Percentiles rank a stretch among this genome's conserved stretches.
Evolutionary conservation across 306 rosid genomes (phyloP).

Genomic region (Calophaca sinica): DNA sequence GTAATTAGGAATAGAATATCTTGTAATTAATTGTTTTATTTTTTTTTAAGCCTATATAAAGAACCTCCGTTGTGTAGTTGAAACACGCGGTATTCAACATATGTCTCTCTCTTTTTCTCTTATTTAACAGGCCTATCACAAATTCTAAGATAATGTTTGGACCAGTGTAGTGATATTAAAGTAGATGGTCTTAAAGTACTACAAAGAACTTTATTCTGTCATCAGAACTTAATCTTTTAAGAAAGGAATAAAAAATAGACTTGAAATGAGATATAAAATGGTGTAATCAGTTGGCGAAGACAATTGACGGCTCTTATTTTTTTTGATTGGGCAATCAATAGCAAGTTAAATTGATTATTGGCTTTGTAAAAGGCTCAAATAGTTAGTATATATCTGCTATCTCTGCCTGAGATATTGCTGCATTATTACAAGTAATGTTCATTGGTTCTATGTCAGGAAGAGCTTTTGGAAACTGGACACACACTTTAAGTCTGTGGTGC

Average conservation of each 20-base stretch:
- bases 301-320: background rate
- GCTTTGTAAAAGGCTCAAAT: constrained; percentile 20
- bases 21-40: too few relatives aligned
- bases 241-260: background rate
- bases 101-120: too few relatives aligned
- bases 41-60: too few relatives aligned
- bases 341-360: constrained; percentile 30
- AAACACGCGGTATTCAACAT: too few relatives aligned
- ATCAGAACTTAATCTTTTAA: constrained; percentile 1
- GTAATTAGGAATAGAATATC: too few relatives aligned
- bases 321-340: constrained; percentile 26
- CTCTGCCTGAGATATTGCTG: constrained; percentile 35
- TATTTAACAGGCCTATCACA: too few relatives aligned
- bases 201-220: background rate
- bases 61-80: too few relatives aligned
- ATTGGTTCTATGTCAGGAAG: constrained; percentile 65
- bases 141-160: constrained; percentile 8
- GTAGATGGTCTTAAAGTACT: constrained; percentile 10
- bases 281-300: constrained; percentile 27
- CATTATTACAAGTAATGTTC: constrained; percentile 22
- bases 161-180: constrained; percentile 21
- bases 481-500: constrained; percentile 93
- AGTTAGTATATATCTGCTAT: constrained; percentile 26
- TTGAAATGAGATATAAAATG: constrained; percentile 30
- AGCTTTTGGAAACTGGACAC: constrained; percentile 74